Base-by-base conservation (phyloP, 2,329 filamentous ascomycete genomes). In the Rutstroemia sp. region DNA sequence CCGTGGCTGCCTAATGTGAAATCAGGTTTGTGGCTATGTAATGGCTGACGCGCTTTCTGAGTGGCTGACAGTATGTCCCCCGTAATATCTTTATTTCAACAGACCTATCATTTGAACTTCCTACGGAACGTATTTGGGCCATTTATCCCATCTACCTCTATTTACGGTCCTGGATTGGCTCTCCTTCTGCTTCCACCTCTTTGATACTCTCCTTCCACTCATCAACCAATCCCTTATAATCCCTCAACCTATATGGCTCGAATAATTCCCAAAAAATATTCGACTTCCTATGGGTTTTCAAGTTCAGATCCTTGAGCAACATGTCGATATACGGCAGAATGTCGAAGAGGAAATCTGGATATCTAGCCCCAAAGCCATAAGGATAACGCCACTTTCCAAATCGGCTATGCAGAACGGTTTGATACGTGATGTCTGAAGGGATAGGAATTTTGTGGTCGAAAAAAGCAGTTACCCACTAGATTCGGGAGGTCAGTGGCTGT, bases 301-400 rank as follows among this genome's bases (percentile, higher is more conserved):
- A 69, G 0, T 81, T 86, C 56, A 92, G 64, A 68, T 92, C 88
- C 4, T 73, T 71, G 58, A 88, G 67, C 65, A 92, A 68, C 65
- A 85, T 65, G 69, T 92, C 88, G 17, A 89, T 68, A 57, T 90
- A 94, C 4, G 87, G 87, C 54, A 92, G 68, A 0, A 79, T 79
- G 68, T 94, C 89, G 65, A 92, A 92, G 17, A 88, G 83, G 61
- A 91, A 84, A 67, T 89, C 87, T 0, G 84, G 84, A 57, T 78
- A 75, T 65, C 75, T 77, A 41, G 73, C 75, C 1, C 86, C 86
- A 64, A 82, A 84, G 0, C 86, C 87, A 3, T 74, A 77, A 1
- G 85, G 82, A 63, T 87, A 88, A 25, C 88, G 77, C 79, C 84
- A 86, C 61, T 78, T 82, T 4, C 85, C 84, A 67, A 86, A 92